Conservation (phyloP, 768 basidiomycete species). For the Suillus occidentalis region DNA sequence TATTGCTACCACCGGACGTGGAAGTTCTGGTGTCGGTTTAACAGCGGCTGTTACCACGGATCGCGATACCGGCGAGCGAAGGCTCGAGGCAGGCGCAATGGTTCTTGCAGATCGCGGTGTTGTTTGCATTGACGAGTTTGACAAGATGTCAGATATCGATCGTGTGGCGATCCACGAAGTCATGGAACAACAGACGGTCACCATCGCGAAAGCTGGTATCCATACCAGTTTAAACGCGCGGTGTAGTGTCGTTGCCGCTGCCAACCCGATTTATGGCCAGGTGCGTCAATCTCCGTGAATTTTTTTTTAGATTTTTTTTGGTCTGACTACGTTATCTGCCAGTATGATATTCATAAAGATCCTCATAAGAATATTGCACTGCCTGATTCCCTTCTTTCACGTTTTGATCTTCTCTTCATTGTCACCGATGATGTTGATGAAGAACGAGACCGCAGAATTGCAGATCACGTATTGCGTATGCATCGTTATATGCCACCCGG, state of each 20-base stretch:
- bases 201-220: slow-evolving; percentile 98
- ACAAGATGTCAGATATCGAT: slow-evolving; percentile 99
- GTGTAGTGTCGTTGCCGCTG: slow-evolving; percentile 96
- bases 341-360: slow-evolving; percentile 99
- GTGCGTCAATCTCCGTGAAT: slow-evolving; percentile 41
- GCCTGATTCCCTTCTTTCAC: slow-evolving; percentile 95
- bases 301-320: slow-evolving; percentile 6
- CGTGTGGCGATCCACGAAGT: slow-evolving; percentile 99
- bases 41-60: slow-evolving; percentile 99
- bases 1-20: slow-evolving; percentile 97
- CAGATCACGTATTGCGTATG: slow-evolving; percentile 96
- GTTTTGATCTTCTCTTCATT: slow-evolving; percentile 97
- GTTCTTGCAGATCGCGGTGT: slow-evolving; percentile 98
- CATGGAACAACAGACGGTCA: slow-evolving; percentile 99
- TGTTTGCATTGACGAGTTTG: slow-evolving; percentile 99
- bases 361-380: slow-evolving; percentile 98
- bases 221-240: slow-evolving; percentile 97
- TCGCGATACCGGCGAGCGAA: slow-evolving; percentile 94
- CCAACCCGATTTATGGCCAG: slow-evolving; percentile 98
- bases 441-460: slow-evolving; percentile 87
- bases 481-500: slow-evolving; percentile 97
- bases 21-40: slow-evolving; percentile 97
- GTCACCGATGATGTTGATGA: slow-evolving; percentile 99
- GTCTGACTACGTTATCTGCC: slow-evolving; percentile 15
- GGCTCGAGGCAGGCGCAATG: slow-evolving; percentile 99